Evolutionary conservation across 176 grass and related monocot genomes (phyloP), one percentile per base, ranked within the genome.

Genomic region (Chloris gayana): DNA sequence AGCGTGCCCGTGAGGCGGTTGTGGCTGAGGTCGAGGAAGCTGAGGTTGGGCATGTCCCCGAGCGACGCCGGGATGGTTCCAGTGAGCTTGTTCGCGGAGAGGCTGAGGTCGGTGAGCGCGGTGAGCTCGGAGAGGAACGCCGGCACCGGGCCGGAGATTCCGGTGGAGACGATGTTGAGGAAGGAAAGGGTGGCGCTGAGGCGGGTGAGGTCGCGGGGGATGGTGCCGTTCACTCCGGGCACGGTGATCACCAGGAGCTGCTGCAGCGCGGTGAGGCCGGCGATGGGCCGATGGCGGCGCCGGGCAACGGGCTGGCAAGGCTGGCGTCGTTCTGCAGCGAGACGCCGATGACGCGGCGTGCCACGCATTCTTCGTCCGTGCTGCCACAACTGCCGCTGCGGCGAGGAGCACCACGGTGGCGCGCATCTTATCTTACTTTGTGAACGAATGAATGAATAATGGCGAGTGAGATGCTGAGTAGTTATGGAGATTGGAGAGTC

Each of bases 251-350:
- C 67, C 0, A 32, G 1, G 34, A 92, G 82, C 26, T 4, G 17
- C 7, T 56, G 66, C 35, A 96, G 90, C 30, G n/a, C 26, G 21
- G 85, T 84, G 25, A 96, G 87, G 15, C 33, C 46, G 27, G 82
- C 71, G n/a, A 96, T 63, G 85, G 90, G 27, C 79, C 71, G n/a
- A 96, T 63, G 85, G 90, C 87, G 89, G 87, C 87, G 84, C 80
- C 45, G 42, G 90, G 89, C 21, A 95, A 75, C 27, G 66, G 2
- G 14, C 87, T 87, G 3, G 82, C 79, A 35, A 89, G 9, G 72
- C 85, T 87, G 80, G 21, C 2, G 38, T 91, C 89, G 25, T 77
- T 78, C 26, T 46, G 38, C 24, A 95, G 32, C 15, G 41, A 3
- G 14, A 95, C 84, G 9, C 32, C 26, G 1, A 71, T 13, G 72